A percentile compares a stretch with the other conserved stretches of the same genome.
Conservation (phyloP, 176 grass and related monocot genomes). For the Guadua angustifolia region DNA sequence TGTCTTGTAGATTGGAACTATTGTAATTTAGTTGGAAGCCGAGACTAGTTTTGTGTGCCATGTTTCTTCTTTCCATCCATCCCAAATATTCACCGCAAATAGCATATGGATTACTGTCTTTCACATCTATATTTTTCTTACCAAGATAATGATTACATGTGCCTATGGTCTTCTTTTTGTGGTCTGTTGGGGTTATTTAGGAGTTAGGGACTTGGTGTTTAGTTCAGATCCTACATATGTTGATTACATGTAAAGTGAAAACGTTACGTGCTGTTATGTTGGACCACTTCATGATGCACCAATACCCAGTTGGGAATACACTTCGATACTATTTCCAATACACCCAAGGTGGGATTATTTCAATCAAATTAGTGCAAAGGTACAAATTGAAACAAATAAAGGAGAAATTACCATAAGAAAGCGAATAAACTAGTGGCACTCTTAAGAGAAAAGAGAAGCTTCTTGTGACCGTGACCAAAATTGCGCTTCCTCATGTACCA, state of each 20-base stretch:
- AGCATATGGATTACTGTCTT: neutral
- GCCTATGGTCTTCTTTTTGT: neutral
- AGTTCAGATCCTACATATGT: neutral
- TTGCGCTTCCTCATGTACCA: no score
- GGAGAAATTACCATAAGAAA: no score
- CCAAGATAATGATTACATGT: neutral
- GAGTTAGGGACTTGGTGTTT: neutral
- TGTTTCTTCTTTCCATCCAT: neutral
- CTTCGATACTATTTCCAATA: neutral
- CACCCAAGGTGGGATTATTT: neutral
- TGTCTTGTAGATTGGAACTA: neutral
- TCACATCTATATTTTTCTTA: neutral
- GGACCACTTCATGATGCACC: neutral
- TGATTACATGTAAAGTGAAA: neutral
- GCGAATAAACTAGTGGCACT: no score
- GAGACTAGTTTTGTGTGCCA: neutral
- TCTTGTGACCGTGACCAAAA: no score
- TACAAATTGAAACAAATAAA: no score
- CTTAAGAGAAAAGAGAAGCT: no score
- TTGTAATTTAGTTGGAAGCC: neutral
- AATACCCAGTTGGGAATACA: neutral
- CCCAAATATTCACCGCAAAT: neutral
- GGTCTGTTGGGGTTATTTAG: neutral
- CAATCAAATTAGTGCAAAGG: no score
- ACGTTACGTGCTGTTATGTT: neutral